Evolutionary conservation across 1,284 basidiomycete genomes (phyloP).

Genomic region (Heterobasidion occidentale): DNA sequence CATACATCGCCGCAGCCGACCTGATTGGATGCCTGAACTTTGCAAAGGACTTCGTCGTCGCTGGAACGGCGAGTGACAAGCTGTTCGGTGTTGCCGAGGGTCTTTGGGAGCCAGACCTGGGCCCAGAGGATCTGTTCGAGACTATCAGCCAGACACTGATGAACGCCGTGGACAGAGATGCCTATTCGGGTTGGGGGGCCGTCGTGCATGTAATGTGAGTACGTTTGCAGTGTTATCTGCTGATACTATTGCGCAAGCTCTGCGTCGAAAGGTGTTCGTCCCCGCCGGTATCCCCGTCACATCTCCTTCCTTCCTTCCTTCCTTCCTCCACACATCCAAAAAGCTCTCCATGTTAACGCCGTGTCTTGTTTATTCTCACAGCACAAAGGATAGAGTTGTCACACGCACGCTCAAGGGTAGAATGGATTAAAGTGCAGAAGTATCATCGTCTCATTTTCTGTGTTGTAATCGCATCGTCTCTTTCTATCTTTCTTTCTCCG

Average conservation of each 20-base stretch:
- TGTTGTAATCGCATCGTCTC: background rate
- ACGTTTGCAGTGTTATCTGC: constrained; percentile 3
- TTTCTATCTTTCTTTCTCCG: background rate
- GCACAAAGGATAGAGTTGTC: background rate
- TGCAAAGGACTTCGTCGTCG: constrained; percentile 95
- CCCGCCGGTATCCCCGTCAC: too few relatives aligned
- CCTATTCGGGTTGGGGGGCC: constrained; percentile 95
- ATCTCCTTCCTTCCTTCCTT: too few relatives aligned
- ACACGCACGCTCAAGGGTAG: background rate
- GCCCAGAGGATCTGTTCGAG: constrained; percentile 96
- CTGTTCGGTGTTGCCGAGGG: constrained; percentile 97
- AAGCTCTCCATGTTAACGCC: background rate
- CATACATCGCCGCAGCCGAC: constrained; percentile 96
- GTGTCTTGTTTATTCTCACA: background rate
- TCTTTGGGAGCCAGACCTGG: constrained; percentile 96
- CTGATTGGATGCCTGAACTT: constrained; percentile 95
- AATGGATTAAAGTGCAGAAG: constrained; percentile 1
- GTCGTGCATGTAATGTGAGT: constrained; percentile 94
- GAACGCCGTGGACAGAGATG: constrained; percentile 95
- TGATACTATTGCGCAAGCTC: too few relatives aligned
- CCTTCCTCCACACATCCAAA: too few relatives aligned
- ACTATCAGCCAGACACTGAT: constrained; percentile 95
- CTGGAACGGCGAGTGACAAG: constrained; percentile 90
- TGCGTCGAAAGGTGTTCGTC: too few relatives aligned
- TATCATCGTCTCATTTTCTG: background rate